Base-by-base conservation (phyloP, 768 basidiomycete species). In the Termitomyces sp. region DNA sequence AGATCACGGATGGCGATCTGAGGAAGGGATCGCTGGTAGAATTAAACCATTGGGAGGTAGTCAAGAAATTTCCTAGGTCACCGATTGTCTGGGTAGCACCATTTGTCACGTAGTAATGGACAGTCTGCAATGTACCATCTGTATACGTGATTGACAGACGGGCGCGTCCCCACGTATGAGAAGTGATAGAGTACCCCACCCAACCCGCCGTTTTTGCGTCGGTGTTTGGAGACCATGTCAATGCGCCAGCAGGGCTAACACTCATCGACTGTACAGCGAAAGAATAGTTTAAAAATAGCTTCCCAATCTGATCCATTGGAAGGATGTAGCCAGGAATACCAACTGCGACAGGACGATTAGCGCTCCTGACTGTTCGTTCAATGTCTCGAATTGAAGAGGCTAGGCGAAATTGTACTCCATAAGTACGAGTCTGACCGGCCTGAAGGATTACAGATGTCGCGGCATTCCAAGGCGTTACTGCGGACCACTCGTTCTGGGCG, bases 241-340 rank as follows among this genome's bases (percentile, higher is more conserved):
- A 64, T 2, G 80, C 78, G 15, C 77, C 77, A 17, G 71, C 53
- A 9, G 82, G 82, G 43, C 66, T 72, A 41, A 79, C 79, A 11
- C 68, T 61, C 40, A 81, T 71, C 17, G 71, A 75, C 54, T 70
- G 67, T 15, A 81, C 74, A 0, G 71, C 57, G 8, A 75, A 75
- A 1, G 70, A 50, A 61, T 76, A 76, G 60, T 68, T 75, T 44
- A 83, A 70, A 71, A 82, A 83, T 1, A 83, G 69, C 58, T 81
- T 82, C 8, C 74, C 79, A 0, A 66, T 56, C 58, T 78, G 77
- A 60, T 82, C 82, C 15, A 70, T 64, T 7, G 80, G 74, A 37
- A 83, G 67, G 50, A 82, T 76, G 49, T 79, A 82, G 14, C 82
- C 80, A 3, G 82, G 82, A 40, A 83, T 69, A 8, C 78, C 78